A percentile compares a stretch with the other conserved stretches of the same genome.
Evolutionary conservation across 73 alveolate species (phyloP).

Genomic region (Paramecium octaurelia): DNA sequence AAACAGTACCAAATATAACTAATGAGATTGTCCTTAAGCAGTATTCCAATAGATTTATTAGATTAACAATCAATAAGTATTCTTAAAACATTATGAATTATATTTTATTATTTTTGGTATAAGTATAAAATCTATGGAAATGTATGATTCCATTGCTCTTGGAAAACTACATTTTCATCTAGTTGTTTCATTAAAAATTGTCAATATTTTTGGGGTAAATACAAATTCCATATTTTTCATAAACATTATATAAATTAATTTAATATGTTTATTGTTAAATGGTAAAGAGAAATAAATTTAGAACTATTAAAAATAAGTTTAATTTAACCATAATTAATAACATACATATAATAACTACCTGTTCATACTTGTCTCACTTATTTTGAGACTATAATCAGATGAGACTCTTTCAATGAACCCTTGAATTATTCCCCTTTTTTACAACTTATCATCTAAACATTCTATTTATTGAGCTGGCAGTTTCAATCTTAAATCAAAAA

Average conservation of each 20-base stretch:
- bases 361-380: not conserved
- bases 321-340: not conserved
- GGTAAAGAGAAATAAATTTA: too few species aligned
- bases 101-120: not conserved
- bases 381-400: not conserved
- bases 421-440: not conserved
- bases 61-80: not conserved
- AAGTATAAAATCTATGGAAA: not conserved
- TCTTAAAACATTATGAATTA: not conserved
- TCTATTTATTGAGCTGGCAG: not conserved
- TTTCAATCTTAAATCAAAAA: not conserved
- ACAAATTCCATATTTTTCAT: too few species aligned
- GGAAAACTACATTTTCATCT: too few species aligned
- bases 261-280: too few species aligned
- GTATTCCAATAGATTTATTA: not conserved
- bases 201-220: too few species aligned
- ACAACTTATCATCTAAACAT: not conserved
- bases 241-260: too few species aligned
- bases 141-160: too few species aligned
- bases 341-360: not conserved
- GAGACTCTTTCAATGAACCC: not conserved
- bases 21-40: not conserved
- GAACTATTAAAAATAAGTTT: too few species aligned
- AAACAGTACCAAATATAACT: not conserved
- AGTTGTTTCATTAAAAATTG: too few species aligned